phyloP scores from a whole-genome alignment of 2,329 filamentous ascomycete species.

The Pyrenochaeta sp. region DNA sequence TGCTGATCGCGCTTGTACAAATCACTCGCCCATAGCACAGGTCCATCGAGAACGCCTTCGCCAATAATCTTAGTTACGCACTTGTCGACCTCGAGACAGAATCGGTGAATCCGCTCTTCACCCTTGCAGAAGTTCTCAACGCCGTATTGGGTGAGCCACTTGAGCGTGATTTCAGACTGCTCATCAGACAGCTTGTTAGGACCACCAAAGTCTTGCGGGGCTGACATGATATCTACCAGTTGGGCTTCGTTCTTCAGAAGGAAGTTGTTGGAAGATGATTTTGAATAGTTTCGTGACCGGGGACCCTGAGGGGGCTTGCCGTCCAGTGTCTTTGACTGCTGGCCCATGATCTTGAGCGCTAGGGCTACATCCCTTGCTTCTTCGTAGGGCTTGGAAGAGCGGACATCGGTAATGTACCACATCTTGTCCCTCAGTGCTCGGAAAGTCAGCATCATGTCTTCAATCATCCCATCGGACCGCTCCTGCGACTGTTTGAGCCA shows the following conservation, averaged over 20 bases:
- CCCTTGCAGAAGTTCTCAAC: constrained; percentile 95
- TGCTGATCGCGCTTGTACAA: constrained; percentile 81
- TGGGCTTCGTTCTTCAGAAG: constrained; percentile 84
- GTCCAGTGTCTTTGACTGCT: constrained; percentile 54
- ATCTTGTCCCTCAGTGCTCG: constrained; percentile 89
- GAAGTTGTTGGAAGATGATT: constrained; percentile 62
- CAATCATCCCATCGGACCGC: constrained; percentile 75
- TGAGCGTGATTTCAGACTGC: constrained; percentile 82
- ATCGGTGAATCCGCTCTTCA: constrained; percentile 92
- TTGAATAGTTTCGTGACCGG: constrained; percentile 53
- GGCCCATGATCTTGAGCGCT: constrained; percentile 89
- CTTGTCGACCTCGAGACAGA: constrained; percentile 87
- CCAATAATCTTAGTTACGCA: constrained; percentile 87
- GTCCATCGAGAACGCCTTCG: constrained; percentile 81
- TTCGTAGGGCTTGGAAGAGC: constrained; percentile 86
- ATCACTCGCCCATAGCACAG: constrained; percentile 91
- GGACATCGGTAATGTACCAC: constrained; percentile 97
- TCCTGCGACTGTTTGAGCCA: constrained; percentile 85
- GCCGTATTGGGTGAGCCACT: constrained; percentile 81
- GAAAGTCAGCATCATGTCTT: constrained; percentile 76
- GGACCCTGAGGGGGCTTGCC: constrained; percentile 49
- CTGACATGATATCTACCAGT: constrained; percentile 85
- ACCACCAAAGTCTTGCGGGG: constrained; percentile 81
- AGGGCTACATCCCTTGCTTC: constrained; percentile 85
- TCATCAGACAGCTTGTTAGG: constrained; percentile 97